A percentile compares a stretch with the other conserved stretches of the same genome.
Conservation (phyloP, 192 early-diverging fungal species). For the Phlyctochytrium arcticum region DNA sequence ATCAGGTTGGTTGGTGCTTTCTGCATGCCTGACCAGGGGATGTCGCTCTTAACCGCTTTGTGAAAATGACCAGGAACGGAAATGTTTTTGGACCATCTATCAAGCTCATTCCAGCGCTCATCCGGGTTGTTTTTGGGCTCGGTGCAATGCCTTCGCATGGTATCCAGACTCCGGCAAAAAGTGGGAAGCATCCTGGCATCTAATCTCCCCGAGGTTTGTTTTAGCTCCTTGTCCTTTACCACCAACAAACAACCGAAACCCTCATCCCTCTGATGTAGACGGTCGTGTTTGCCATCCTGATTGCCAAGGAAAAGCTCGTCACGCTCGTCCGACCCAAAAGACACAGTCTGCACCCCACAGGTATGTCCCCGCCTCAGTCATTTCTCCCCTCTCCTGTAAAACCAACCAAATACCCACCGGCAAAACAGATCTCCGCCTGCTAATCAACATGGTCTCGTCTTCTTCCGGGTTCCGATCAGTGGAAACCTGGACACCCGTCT, state of each 20-base stretch:
- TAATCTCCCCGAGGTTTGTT: conserved; percentile 53
- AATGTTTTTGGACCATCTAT: conserved; percentile 73
- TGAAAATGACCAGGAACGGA: conserved; percentile 66
- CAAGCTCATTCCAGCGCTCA: conserved; percentile 63
- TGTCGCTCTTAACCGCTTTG: neutral
- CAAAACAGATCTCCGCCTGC: conserved; percentile 65
- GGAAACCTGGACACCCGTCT: conserved; percentile 93
- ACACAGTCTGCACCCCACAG: conserved; percentile 73
- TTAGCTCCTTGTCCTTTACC: too few relatives aligned
- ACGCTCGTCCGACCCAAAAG: conserved; percentile 69
- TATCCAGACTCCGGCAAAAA: conserved; percentile 61
- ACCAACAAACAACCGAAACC: too few relatives aligned
- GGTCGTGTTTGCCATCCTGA: conserved; percentile 69
- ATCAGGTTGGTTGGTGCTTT: conserved; percentile 13
- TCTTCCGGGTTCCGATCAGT: conserved; percentile 69
- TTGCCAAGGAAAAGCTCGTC: conserved; percentile 72
- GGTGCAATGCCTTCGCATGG: conserved; percentile 70
- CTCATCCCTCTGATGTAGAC: neutral
- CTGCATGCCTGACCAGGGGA: neutral
- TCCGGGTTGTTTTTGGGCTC: conserved; percentile 74
- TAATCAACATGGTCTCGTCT: conserved; percentile 77
- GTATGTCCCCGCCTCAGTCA: conserved; percentile 30
- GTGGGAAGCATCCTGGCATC: conserved; percentile 57
- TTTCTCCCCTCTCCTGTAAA: too few relatives aligned
- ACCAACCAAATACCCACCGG: too few relatives aligned